Base-by-base conservation (phyloP, 2,329 filamentous ascomycete genomes). In the Neoarthrinium moseri region DNA sequence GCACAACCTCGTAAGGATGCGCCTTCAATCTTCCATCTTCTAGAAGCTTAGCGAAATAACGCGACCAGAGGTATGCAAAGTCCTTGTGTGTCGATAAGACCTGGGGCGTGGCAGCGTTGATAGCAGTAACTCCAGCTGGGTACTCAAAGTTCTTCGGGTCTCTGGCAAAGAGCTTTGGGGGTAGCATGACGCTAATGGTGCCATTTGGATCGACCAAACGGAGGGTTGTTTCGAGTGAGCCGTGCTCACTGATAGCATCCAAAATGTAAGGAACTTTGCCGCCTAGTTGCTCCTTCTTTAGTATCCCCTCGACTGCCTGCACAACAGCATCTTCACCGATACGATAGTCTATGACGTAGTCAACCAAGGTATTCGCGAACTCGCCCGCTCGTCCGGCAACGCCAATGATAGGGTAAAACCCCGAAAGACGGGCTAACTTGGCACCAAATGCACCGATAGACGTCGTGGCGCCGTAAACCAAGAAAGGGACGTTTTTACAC, bases 381-480 rank as follows among this genome's bases (percentile, higher is more conserved):
- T 70, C 54, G 6, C 60, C 60, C 4, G 75, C 75, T 3, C 68
- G 64, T 5, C 82, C 82, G 0, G 81, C 80, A 5, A 86, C 68
- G 48, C 72, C 74, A 50, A 86, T 80, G 35, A 86, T 63, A 0
- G 82, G 83, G 59, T 84, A 78, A 48, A 86, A 78, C 55, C 80
- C 77, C 47, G 71, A 72, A 5, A 66, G 65, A 4, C 52, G 56
- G 8, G 79, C 79, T 11, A 85, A 67, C 58, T 86, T 78, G 33
- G 84, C 63, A 0, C 74, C 74, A 54, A 77, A 85, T 5, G 75
- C 64, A 6, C 82, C 82, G 1, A 84, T 80, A 0, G 81, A 72
- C 0, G 74, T 73, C 1, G 76, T 69, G 1, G 71, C 77, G 20
- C 78, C 75, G 60, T 83, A 83, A 46, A 82, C 71, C 37, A 81